These are phyloP conservation scores for Neltuma alba DNA, from an alignment of 306 rosid genomes.

Conservation along the genomic window DNA sequence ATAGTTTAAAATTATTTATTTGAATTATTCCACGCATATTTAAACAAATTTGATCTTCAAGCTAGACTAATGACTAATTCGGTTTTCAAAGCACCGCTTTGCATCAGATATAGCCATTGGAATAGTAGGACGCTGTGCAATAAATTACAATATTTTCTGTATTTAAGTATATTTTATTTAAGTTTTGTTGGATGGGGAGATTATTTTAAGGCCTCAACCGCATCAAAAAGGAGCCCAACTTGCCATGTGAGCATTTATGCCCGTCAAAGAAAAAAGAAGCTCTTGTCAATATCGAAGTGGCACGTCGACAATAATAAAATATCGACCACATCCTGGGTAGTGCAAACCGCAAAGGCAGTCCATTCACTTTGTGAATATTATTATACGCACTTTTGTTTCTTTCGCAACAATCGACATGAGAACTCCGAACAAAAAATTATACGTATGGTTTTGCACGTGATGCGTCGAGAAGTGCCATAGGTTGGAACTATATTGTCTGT, in stretches of 20 bases:
- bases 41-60: not conserved
- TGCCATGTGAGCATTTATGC: constrained; percentile 13
- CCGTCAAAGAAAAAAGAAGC: not conserved
- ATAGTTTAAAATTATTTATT: too few species aligned
- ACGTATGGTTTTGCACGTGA: too few species aligned
- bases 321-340: not conserved
- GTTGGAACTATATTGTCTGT: not conserved
- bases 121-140: not conserved
- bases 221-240: not conserved
- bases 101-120: not conserved
- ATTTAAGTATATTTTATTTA: too few species aligned
- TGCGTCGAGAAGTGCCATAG: too few species aligned
- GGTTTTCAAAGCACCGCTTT: not conserved
- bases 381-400: not conserved
- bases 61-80: not conserved
- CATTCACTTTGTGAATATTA: not conserved
- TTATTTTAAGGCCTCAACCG: not conserved
- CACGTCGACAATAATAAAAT: not conserved
- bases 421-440: too few species aligned
- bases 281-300: not conserved
- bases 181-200: not conserved
- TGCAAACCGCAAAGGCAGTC: not conserved
- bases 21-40: too few species aligned
- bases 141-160: not conserved
- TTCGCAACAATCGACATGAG: not conserved